A percentile compares a stretch with the other conserved stretches of the same genome.
These are phyloP conservation scores for Pseudogymnoascus sp. DNA, from an alignment of 2,329 filamentous ascomycete species.

Conservation along the genomic window DNA sequence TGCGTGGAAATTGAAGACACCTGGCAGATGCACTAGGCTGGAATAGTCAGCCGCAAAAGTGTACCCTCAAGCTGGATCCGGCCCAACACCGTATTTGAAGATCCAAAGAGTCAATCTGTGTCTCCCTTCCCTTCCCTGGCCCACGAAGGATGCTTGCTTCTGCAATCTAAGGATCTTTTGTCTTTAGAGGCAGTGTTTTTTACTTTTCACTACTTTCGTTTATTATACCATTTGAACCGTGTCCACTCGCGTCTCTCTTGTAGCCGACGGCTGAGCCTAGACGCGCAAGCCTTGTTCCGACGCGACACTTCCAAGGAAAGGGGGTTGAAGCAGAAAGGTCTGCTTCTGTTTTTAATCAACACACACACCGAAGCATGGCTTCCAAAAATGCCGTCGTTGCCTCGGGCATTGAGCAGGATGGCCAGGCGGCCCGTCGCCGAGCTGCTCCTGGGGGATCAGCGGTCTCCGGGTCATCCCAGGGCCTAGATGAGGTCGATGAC, in stretches of 20 bases:
- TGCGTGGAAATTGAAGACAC: conserved; percentile 10
- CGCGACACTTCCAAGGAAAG: neutral
- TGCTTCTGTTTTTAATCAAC: neutral
- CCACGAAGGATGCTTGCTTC: conserved; percentile 3
- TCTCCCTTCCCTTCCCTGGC: neutral
- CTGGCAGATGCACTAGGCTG: conserved; percentile 10
- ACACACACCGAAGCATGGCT: conserved; percentile 23
- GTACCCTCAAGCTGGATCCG: neutral
- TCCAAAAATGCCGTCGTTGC: conserved; percentile 46
- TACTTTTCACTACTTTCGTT: neutral
- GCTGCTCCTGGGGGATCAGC: conserved; percentile 38
- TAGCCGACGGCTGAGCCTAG: conserved; percentile 3
- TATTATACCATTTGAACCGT: conserved; percentile 2
- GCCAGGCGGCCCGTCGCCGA: conserved; percentile 51
- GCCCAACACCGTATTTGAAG: conserved; percentile 2
- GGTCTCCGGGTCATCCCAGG: conserved; percentile 30
- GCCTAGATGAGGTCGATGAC: conserved; percentile 42
- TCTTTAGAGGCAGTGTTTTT: conserved; percentile 1
- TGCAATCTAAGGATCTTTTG: neutral
- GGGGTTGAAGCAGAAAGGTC: neutral
- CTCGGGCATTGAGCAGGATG: conserved; percentile 50
- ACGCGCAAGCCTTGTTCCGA: conserved; percentile 2
- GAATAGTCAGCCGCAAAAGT: conserved; percentile 9
- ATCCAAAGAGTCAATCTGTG: neutral
- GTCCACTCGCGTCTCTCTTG: neutral